Conservation (phyloP, 345 rosid species). For the Boechera stricta region DNA sequence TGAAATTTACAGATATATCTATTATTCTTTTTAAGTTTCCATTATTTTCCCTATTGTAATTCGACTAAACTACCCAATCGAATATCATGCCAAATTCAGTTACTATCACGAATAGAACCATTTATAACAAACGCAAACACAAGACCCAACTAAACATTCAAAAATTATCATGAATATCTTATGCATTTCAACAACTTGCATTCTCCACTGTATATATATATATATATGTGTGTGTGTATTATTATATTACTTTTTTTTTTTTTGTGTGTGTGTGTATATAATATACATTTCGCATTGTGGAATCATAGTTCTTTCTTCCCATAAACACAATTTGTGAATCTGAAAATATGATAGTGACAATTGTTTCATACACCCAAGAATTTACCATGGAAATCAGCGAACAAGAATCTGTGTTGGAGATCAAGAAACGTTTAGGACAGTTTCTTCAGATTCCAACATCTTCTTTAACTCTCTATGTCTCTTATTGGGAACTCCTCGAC, state of each 20-base stretch:
- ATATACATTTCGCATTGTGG: conserved; percentile 12
- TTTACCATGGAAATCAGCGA: conserved; percentile 57
- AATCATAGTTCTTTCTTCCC: conserved; percentile 2
- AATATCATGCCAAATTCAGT: conserved; percentile 42
- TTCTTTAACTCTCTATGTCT: conserved; percentile 63
- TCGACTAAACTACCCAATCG: conserved; percentile 16
- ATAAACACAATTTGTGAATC: neutral
- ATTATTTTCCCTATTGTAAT: neutral
- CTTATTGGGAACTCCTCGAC: conserved; percentile 79
- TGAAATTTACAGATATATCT: neutral
- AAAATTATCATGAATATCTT: conserved; percentile 30
- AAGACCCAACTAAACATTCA: conserved; percentile 44
- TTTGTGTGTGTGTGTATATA: neutral
- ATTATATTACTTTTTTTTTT: neutral
- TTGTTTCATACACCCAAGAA: conserved; percentile 57
- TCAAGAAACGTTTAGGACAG: conserved; percentile 63
- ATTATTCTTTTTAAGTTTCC: neutral
- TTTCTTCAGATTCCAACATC: conserved; percentile 58
- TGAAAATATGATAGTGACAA: conserved; percentile 54
- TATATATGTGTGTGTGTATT: neutral
- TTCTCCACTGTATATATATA: neutral
- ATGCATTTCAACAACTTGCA: conserved; percentile 44
- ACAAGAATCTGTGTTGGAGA: conserved; percentile 65
- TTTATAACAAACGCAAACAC: conserved; percentile 39
- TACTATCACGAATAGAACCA: conserved; percentile 27